Conservation (phyloP, 202 grass and related monocot species). For the Brachypodium distachyon region DNA sequence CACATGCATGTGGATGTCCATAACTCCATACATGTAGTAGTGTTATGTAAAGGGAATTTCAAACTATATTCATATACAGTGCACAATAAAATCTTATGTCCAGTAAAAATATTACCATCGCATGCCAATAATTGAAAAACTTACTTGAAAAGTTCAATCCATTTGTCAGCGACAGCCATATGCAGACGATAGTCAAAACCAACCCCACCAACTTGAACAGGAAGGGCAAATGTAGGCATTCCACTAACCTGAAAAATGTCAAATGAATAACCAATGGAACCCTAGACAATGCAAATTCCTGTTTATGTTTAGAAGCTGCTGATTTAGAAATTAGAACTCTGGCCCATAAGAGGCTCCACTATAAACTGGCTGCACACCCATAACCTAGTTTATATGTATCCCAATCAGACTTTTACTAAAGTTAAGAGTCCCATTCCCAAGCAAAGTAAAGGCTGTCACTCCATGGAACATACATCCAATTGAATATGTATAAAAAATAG, state of each 20-base stretch:
- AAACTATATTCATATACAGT: background rate
- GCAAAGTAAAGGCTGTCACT: background rate
- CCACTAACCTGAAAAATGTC: slow-evolving; percentile 81
- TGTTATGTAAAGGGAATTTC: background rate
- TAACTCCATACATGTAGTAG: background rate
- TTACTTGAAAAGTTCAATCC: slow-evolving; percentile 98
- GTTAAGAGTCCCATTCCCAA: background rate
- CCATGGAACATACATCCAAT: background rate
- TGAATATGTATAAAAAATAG: background rate
- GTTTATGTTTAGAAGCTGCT: background rate
- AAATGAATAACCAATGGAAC: slow-evolving; percentile 13
- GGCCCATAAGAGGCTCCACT: background rate
- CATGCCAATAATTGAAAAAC: slow-evolving; percentile 10
- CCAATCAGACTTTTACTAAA: background rate
- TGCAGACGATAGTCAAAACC: slow-evolving; percentile 97
- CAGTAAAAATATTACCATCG: slow-evolving; percentile 2
- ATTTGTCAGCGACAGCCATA: slow-evolving; percentile 97
- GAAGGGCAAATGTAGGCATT: slow-evolving; percentile 91
- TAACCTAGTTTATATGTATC: background rate
- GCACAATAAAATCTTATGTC: slow-evolving; percentile 1
- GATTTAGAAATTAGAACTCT: background rate
- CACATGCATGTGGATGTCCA: background rate
- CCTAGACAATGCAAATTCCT: background rate
- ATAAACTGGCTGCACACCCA: background rate
- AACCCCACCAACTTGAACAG: slow-evolving; percentile 77